Base-by-base conservation (phyloP, 2,329 filamentous ascomycete species). In the Sclerotinia trifoliorum region DNA sequence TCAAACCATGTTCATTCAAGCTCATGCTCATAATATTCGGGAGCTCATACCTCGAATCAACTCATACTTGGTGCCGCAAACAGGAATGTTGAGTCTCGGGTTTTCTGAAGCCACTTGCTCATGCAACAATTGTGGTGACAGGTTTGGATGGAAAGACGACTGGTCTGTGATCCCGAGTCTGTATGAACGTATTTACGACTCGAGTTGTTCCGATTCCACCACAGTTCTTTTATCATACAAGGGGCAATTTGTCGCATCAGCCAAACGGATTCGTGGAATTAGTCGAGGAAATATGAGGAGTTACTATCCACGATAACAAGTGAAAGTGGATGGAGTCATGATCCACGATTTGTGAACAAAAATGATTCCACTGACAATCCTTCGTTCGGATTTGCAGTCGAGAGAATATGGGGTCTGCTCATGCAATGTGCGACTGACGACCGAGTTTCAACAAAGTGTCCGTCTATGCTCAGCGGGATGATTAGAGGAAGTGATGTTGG, bases 391-490 rank as follows among this genome's bases (percentile, higher is more conserved):
- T 76, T 75, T 46, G 69, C 72, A 4, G 65, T 76, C 35, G 75
- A 76, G 60, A 69, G 75, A 46, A 55, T 76, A 13, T 76, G 75
- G 75, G 65, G 70, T 13, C 62, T 76, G 48, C 55, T 77, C 15
- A 69, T 76, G 69, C 75, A 77, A 67, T 77, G 74, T 70, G 72
- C 72, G 11, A 51, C 7, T 29, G 79, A 86, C 69, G 94, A 90
- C 0, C 88, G 92, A 73, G 90, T 95, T 58, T 92, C 92, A 17
- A 89, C 90, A 1, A 93, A 93, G 69, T 92, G 92, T 17, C 91
- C 94, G 71, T 93, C 93, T 74, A 81, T 96, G 5, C 91, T 90
- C 69, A 92, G 92, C 72, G 92, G 92, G 0, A 92, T 88, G 70
- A 91, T 91, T 69, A 63, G 35, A 17, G 70, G 66, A 42, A 72